A percentile compares a stretch with the other conserved stretches of the same genome.
These are phyloP conservation scores for Phtheirospermum japonicum DNA, from an alignment of 257 asterid species.

Conservation along the genomic window DNA sequence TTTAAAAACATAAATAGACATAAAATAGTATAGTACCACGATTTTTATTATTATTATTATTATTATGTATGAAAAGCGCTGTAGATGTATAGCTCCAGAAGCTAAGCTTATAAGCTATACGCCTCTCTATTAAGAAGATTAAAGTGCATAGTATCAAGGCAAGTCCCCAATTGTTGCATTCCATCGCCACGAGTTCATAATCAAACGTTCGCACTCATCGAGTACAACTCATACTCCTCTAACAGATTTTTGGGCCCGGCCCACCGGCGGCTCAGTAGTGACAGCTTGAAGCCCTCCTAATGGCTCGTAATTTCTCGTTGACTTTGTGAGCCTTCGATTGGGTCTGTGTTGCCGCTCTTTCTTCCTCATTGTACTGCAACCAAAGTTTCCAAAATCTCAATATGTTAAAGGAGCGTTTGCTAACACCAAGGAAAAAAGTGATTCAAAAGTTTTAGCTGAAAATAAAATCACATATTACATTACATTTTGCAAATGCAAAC, in stretches of 20 bases:
- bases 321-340: slow-evolving; percentile 40
- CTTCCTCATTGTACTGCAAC: slow-evolving; percentile 37
- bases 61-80: too few species aligned
- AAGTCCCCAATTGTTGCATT: too few species aligned
- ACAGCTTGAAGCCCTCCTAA: slow-evolving; percentile 46
- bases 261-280: slow-evolving; percentile 20
- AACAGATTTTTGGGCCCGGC: too few species aligned
- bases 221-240: not conserved
- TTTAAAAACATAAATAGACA: too few species aligned
- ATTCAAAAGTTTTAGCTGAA: not conserved
- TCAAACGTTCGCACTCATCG: not conserved
- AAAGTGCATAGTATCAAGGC: too few species aligned
- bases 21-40: too few species aligned
- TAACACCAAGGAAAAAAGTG: not conserved
- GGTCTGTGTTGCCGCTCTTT: slow-evolving; percentile 27
- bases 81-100: too few species aligned
- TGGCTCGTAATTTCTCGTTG: slow-evolving; percentile 30
- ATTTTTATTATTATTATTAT: too few species aligned
- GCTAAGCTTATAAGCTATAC: too few species aligned
- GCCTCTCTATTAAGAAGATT: not conserved
- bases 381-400: not conserved
- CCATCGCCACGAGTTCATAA: not conserved
- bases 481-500: too few species aligned
- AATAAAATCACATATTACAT: too few species aligned
- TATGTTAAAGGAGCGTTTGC: not conserved